Conservation (phyloP, 2,329 filamentous ascomycete genomes). For the Phialophora chinensis region DNA sequence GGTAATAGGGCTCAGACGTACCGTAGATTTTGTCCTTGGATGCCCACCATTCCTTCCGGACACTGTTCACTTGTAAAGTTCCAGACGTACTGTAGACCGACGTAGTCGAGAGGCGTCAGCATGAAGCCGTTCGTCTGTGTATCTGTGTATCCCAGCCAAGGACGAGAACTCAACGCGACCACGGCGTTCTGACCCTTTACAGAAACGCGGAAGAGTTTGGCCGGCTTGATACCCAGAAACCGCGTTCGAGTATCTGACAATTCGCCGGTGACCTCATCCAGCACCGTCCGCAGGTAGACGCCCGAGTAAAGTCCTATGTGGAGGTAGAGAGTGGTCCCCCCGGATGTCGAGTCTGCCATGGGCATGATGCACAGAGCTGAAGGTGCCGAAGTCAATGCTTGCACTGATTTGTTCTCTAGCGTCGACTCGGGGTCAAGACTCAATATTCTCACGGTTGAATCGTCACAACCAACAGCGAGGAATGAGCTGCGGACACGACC, state of each 20-base stretch:
- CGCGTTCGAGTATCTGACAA: conserved; percentile 92
- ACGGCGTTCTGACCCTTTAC: conserved; percentile 85
- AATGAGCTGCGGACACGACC: conserved; percentile 89
- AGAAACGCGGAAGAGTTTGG: conserved; percentile 88
- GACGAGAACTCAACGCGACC: conserved; percentile 85
- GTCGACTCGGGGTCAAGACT: conserved; percentile 89
- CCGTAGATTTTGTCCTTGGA: conserved; percentile 86
- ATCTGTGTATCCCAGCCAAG: conserved; percentile 96
- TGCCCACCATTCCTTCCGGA: conserved; percentile 90
- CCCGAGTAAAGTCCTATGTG: conserved; percentile 96
- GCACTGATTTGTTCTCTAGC: conserved; percentile 90
- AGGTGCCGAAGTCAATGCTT: conserved; percentile 88
- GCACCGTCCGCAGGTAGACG: conserved; percentile 90
- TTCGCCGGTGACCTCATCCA: conserved; percentile 95
- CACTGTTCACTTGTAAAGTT: conserved; percentile 97
- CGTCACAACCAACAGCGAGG: conserved; percentile 93
- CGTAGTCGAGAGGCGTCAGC: conserved; percentile 88
- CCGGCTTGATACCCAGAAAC: conserved; percentile 88
- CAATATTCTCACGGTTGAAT: conserved; percentile 91
- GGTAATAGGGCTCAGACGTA: conserved; percentile 57
- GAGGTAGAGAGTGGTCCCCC: conserved; percentile 85
- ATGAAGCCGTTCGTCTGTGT: conserved; percentile 85
- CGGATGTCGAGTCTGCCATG: conserved; percentile 92
- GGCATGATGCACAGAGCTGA: conserved; percentile 89
- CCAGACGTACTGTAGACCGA: conserved; percentile 89